Evolutionary conservation across 148 eudicot species (phyloP).

Genomic region (Camellia japonica): DNA sequence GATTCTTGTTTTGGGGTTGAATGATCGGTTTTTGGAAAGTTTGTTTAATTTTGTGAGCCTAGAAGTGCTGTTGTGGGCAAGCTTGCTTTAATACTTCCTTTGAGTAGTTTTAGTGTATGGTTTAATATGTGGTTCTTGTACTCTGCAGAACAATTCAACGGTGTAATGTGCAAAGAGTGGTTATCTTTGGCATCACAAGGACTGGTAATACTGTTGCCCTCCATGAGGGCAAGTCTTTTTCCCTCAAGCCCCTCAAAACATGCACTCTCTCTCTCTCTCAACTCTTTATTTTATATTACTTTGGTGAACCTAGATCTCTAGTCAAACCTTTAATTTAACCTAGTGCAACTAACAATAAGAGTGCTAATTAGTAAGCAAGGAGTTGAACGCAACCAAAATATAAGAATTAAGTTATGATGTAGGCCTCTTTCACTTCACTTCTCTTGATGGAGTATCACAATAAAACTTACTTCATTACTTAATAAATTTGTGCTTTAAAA

Average conservation of each 20-base stretch:
- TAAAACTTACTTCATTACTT: too few relatives aligned
- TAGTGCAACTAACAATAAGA: too few relatives aligned
- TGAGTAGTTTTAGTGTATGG: not conserved
- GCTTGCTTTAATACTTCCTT: too few relatives aligned
- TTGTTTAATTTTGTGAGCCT: not conserved
- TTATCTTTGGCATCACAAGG: not conserved
- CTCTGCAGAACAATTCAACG: not conserved
- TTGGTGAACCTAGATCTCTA: too few relatives aligned
- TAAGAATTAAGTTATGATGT: too few relatives aligned
- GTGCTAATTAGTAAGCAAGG: too few relatives aligned
- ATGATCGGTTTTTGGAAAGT: not conserved
- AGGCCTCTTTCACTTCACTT: too few relatives aligned
- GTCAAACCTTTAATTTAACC: not conserved
- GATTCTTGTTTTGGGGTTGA: not conserved
- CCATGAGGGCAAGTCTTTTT: not conserved
- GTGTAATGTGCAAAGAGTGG: not conserved
- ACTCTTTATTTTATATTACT: too few relatives aligned
- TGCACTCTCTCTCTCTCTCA: not conserved
- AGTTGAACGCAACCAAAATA: too few relatives aligned
- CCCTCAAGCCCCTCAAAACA: not conserved
- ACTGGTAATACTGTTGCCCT: constrained; percentile 1
- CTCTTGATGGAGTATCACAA: too few relatives aligned
- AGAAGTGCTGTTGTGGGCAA: not conserved
- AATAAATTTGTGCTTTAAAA: too few relatives aligned
- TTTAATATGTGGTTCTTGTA: not conserved